Evolutionary conservation across 2,329 filamentous ascomycete species (phyloP), one percentile per base, ranked within the genome.

Genomic region (Pleomassaria siparia): DNA sequence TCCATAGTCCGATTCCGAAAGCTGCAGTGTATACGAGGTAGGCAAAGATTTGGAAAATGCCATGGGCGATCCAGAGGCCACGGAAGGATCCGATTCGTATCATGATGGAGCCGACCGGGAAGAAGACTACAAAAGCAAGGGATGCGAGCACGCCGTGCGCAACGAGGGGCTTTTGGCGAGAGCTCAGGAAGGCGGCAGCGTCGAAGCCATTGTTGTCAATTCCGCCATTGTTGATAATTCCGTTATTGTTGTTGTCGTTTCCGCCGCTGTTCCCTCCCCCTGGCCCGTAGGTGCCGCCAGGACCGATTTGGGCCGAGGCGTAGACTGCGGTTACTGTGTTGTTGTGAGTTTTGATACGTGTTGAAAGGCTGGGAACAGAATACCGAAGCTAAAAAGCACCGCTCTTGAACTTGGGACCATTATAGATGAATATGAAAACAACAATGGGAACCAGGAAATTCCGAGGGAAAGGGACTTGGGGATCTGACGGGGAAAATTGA

Each of bases 1-100:
- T 63, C 40, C 72, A 76, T 42, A 83, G 63, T 1, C 80, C 80
- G 1, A 82, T 54, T 1, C 74, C 78, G 24, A 80, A 71, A 0
- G 77, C 80, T 1, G 71, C 74, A 41, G 78, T 73, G 46, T 72
- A 75, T 21, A 81, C 47, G 9, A 73, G 51, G 42, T 80, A 73
- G 9, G 74, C 73, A 45, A 80, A 62, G 15, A 77, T 48, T 53
- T 83, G 80, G 20, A 79, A 60, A 1, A 65, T 51, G 26, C 69
- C 73, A 51, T 77, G 74, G 40, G 75, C 53, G 57, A 73, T 68
- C 56, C 74, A 60, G 18, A 73, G 52, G 12, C 73, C 71, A 13
- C 59, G 66, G 51, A 75, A 74, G 30, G 66, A 71, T 9, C 67
- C 63, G 1, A 75, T 44, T 5, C 74, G 66, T 46, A 76, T 68